These are phyloP conservation scores for Gaultheria prostrata DNA, from an alignment of 148 eudicot species.

Conservation along the genomic window DNA sequence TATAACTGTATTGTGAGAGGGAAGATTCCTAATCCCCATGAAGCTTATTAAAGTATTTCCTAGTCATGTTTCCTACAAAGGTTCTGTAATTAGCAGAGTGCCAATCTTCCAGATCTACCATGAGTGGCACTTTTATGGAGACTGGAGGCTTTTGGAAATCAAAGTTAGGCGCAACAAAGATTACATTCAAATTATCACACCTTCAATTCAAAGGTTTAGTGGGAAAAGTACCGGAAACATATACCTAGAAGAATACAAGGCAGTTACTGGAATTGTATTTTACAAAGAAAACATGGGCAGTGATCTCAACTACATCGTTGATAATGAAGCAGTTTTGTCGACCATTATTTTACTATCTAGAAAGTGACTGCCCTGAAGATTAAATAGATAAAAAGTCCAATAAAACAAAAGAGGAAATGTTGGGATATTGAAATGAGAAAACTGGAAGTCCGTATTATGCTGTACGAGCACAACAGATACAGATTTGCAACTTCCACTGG, in stretches of 20 bases:
- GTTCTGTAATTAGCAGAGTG: neutral
- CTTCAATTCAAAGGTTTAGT: neutral
- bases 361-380: neutral
- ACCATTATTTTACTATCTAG: neutral
- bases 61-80: constrained; percentile 2
- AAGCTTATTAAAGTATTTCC: neutral
- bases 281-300: neutral
- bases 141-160: neutral
- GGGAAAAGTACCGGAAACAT: neutral
- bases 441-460: neutral
- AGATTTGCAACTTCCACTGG: neutral
- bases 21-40: neutral
- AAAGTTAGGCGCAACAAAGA: neutral
- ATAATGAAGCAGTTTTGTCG: neutral
- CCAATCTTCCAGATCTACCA: neutral
- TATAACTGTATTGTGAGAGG: neutral
- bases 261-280: constrained; percentile 1
- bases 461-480: neutral
- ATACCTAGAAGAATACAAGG: neutral
- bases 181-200: neutral
- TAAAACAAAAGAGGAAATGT: neutral
- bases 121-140: neutral
- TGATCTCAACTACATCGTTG: neutral
- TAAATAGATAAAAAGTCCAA: neutral
- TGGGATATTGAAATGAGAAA: neutral